phyloP scores from a whole-genome alignment of 352 stramenopile genomes.

The Peronosclerospora sorghi region DNA sequence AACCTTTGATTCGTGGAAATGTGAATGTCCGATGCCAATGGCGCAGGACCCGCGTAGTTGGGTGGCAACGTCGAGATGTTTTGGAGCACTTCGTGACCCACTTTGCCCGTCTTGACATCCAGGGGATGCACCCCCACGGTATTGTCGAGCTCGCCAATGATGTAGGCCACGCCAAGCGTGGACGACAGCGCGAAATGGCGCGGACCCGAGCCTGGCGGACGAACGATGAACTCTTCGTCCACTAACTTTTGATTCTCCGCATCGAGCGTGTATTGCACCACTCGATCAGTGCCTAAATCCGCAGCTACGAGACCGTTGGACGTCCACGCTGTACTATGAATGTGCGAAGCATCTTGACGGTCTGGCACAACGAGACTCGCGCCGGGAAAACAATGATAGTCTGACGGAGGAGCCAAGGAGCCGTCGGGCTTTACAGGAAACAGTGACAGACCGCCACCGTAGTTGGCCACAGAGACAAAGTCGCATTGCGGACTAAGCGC shows the following conservation, averaged over 20 bases:
- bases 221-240: conserved; percentile 27
- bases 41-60: conserved; percentile 21
- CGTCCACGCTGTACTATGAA: conserved; percentile 70
- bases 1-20: conserved; percentile 40
- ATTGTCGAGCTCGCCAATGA: conserved; percentile 60
- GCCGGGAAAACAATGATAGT: conserved; percentile 36
- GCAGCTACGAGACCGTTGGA: conserved; percentile 31
- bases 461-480: conserved; percentile 68
- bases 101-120: conserved; percentile 26
- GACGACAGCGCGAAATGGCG: conserved; percentile 71
- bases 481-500: conserved; percentile 29
- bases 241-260: conserved; percentile 25
- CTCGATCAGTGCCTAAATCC: conserved; percentile 58
- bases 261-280: conserved; percentile 53
- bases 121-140: conserved; percentile 50
- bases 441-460: conserved; percentile 47
- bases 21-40: conserved; percentile 41
- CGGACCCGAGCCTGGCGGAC: conserved; percentile 40
- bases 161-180: conserved; percentile 40
- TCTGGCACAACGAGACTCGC: conserved; percentile 35
- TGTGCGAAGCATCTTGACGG: conserved; percentile 61
- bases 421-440: conserved; percentile 50
- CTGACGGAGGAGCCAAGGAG: conserved; percentile 27
- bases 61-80: conserved; percentile 51
- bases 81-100: conserved; percentile 40